A percentile compares a stretch with the other conserved stretches of the same genome.
Conservation (phyloP, 1,139 yeast genomes). For the Arxiozyma slooffiae region DNA sequence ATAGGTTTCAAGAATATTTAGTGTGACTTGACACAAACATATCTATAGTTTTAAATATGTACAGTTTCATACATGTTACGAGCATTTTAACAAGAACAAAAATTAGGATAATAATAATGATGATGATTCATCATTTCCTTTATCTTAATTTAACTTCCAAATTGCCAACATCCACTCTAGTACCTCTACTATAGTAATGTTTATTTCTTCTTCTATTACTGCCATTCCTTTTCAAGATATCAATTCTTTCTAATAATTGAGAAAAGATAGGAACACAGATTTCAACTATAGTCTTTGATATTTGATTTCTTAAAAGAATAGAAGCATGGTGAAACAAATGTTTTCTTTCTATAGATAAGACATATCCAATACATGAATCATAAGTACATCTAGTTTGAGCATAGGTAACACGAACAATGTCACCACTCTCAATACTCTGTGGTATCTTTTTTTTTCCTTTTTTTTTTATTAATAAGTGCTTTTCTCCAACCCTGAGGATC, state of each 20-base stretch:
- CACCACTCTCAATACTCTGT: slow-evolving; percentile 63
- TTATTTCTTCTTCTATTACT: slow-evolving; percentile 62
- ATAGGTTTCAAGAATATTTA: not conserved
- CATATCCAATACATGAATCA: slow-evolving; percentile 58
- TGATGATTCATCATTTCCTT: slow-evolving; percentile 10
- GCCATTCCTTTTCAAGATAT: slow-evolving; percentile 61
- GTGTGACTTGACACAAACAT: not conserved
- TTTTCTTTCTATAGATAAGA: slow-evolving; percentile 63
- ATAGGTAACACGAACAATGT: slow-evolving; percentile 67
- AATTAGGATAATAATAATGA: not conserved
- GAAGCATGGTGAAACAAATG: slow-evolving; percentile 47
- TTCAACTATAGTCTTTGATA: slow-evolving; percentile 73
- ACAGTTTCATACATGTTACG: not conserved
- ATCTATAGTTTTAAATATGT: not conserved
- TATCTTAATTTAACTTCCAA: slow-evolving; percentile 41
- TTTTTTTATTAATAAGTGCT: slow-evolving; percentile 50
- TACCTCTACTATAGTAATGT: slow-evolving; percentile 78
- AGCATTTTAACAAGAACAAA: not conserved
- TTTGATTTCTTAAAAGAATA: slow-evolving; percentile 66
- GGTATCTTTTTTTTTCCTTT: slow-evolving; percentile 40
- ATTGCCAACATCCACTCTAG: slow-evolving; percentile 76
- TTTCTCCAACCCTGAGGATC: slow-evolving; percentile 65
- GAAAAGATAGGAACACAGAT: slow-evolving; percentile 67
- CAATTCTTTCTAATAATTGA: slow-evolving; percentile 66
- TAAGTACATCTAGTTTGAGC: slow-evolving; percentile 49